Percentiles rank a stretch among this genome's conserved stretches.
Conservation (phyloP, 257 asterid genomes). For the Capsicum baccatum region DNA sequence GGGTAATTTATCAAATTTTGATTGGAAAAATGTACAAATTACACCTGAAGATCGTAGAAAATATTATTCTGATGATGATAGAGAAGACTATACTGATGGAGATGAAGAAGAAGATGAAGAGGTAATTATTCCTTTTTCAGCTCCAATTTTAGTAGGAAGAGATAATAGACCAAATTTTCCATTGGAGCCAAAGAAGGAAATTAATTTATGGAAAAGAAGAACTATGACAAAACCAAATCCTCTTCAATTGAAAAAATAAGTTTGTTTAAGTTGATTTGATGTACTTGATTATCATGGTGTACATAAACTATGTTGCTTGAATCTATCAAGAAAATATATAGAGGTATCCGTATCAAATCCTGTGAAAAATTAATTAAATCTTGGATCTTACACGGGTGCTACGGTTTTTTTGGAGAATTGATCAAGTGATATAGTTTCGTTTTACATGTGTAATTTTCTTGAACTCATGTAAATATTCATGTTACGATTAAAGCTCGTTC, state of each 20-base stretch:
- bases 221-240: slow-evolving; percentile 77
- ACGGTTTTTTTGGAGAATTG: background rate
- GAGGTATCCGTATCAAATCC: background rate
- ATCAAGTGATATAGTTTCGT: background rate
- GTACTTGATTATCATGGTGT: background rate
- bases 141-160: slow-evolving; percentile 46
- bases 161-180: slow-evolving; percentile 25
- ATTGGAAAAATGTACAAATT: slow-evolving; percentile 55
- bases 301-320: background rate
- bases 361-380: background rate
- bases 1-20: slow-evolving; percentile 53
- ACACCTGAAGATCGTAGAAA: slow-evolving; percentile 44
- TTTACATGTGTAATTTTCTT: background rate
- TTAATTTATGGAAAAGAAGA: slow-evolving; percentile 89
- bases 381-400: rapidly evolving
- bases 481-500: background rate
- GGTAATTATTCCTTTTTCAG: slow-evolving; percentile 57
- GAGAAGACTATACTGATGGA: slow-evolving; percentile 39
- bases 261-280: background rate
- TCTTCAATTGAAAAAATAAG: slow-evolving; percentile 43
- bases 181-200: slow-evolving; percentile 81
- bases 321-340: background rate
- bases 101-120: slow-evolving; percentile 43
- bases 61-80: slow-evolving; percentile 51
- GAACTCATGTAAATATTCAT: background rate